These are phyloP conservation scores for Evernia prunastri DNA, from an alignment of 495 filamentous ascomycete species.

Conservation along the genomic window DNA sequence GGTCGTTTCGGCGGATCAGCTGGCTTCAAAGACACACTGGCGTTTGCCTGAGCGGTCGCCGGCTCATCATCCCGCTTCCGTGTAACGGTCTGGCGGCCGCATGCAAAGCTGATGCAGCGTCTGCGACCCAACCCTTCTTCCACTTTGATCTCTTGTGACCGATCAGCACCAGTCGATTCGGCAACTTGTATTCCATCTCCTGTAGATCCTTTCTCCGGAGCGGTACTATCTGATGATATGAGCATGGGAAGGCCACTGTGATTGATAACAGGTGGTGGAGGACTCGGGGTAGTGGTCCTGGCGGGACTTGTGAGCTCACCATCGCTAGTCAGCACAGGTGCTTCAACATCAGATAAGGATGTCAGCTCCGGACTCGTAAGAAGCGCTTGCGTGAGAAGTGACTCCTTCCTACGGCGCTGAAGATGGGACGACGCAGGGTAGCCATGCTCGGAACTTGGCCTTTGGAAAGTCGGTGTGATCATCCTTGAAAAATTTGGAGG, in stretches of 20 bases:
- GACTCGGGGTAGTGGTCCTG: constrained; percentile 82
- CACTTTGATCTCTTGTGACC: constrained; percentile 39
- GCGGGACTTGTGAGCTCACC: constrained; percentile 86
- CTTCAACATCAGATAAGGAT: constrained; percentile 33
- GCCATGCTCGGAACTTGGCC: constrained; percentile 26
- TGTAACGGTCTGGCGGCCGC: constrained; percentile 43
- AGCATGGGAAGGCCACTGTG: constrained; percentile 8
- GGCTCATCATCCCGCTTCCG: not conserved
- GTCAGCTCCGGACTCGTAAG: constrained; percentile 55
- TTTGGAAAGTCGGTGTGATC: constrained; percentile 33
- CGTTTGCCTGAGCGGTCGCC: constrained; percentile 6
- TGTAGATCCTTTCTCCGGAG: not conserved
- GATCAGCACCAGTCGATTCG: constrained; percentile 25
- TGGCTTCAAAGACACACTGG: constrained; percentile 1
- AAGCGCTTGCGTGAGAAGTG: constrained; percentile 73
- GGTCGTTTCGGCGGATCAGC: constrained; percentile 39
- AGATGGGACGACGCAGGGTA: constrained; percentile 38
- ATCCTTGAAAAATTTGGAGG: constrained; percentile 36
- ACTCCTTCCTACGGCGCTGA: constrained; percentile 53
- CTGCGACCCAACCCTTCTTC: constrained; percentile 61
- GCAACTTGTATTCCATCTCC: constrained; percentile 22
- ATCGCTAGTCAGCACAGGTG: constrained; percentile 66
- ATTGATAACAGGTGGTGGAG: constrained; percentile 52
- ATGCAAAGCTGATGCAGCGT: constrained; percentile 90
- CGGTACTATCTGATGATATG: constrained; percentile 2